Evolutionary conservation across 768 basidiomycete species (phyloP), one percentile per base, ranked within the genome.

Genomic region (Chiua virens): DNA sequence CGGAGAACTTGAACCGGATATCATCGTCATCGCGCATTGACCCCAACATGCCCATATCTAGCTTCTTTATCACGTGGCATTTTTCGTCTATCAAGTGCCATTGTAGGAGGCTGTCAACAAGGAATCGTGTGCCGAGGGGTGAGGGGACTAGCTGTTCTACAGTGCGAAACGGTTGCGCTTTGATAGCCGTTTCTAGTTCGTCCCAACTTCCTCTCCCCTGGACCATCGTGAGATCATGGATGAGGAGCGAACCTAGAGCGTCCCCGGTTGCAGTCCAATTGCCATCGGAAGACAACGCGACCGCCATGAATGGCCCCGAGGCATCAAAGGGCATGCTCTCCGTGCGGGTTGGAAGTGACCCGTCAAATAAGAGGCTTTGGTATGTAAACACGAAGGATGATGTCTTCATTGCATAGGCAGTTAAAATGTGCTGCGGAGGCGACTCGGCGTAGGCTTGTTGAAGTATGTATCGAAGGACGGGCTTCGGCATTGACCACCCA

Each of bases 211-310:
- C 23, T 18, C 4, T 1, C 3, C 14, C n/a, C n/a, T n/a, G n/a
- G n/a, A n/a, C n/a, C 2, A 48, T 10, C 3, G 39, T 37, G 17
- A 57, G 49, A 34, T 60, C 59, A 2, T 28, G 11, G 17, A 57
- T 54, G n/a, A 39, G 4, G n/a, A 61, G 42, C 22, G 42, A 47
- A 0, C 58, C 59, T 17, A 10, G 34, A 21, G 20, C 0, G 18
- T 41, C 23, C 2, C 46, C 45, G 3, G 52, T 49, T 27, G 56
- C 66, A 18, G 61, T 43, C 53, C 52, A 51, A 18, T 18, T 44
- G 0, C 67, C 65, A 39, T 69, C 58, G 0, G 46, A 39, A 5
- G 66, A 67, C 22, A 67, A 28, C 1, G 62, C 49, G 30, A 62
- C 22, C 3, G 10, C 41, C 15, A 36, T 51, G 6, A 34, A 7